Base-by-base conservation (phyloP, 805 yeast genomes). In the Candida qinlingensis region DNA sequence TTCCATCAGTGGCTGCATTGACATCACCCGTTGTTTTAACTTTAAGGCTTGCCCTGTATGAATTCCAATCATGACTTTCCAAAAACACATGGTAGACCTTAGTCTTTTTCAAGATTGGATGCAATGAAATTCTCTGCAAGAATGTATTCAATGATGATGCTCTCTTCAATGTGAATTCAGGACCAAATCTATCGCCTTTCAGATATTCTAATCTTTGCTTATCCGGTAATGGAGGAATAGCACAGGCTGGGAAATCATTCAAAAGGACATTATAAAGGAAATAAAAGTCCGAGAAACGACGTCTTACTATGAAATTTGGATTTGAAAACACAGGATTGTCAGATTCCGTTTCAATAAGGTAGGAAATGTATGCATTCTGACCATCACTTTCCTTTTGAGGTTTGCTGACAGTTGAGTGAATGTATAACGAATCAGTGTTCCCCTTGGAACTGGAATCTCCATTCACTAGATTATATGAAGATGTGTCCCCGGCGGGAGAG, bases 221-320 rank as follows among this genome's bases (percentile, higher is more conserved):
- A 53, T 92, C 95, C 0, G 99, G 99, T 46, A 92, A 73, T 11
- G 98, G 97, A 1, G 99, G 99, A 0, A 92, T 80, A 11, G 94
- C 79, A 51, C 87, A 75, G 4, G 94, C 86, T 0, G 97, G 96
- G 62, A 73, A 86, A 62, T 91, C 97, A 55, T 80, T 83, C 44
- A 74, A 64, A 46, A 92, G 70, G 48, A 88, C 82, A 52, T 84
- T 86, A 65, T 84, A 87, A 26, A 92, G 73, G 55, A 84, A 80
- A 49, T 85, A 77, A 65, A 92, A 88, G 65, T 94, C 98, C 5
- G 92, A 86, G 65, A 87, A 92, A 45, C 99, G 75, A 57, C 97
- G 76, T 42, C 95, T 74, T 3, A 85, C 83, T 27, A 69, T 67
- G 47, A 78, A 72, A n/a, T 65, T 65, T 2, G 68, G 51, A 27